Evolutionary conservation across 2,329 filamentous ascomycete genomes (phyloP).

Genomic region (Lasiodiplodia theobromae): DNA sequence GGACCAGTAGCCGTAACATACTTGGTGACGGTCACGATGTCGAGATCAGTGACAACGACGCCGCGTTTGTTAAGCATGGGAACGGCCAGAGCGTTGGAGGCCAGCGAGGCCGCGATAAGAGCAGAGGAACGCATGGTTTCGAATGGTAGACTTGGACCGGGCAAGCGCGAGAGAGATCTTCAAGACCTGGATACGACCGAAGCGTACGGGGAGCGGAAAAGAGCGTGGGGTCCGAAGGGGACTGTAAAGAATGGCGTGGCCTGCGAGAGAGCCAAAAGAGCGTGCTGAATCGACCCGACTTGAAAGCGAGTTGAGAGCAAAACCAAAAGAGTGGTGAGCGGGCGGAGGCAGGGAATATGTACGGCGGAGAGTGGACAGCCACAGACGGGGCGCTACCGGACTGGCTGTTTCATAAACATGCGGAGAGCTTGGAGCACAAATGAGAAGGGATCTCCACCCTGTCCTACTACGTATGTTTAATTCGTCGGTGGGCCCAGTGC

Average conservation of each 20-base stretch:
- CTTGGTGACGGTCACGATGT: slow-evolving; percentile 29
- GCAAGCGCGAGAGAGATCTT: slow-evolving; percentile 22
- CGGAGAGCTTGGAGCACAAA: slow-evolving; percentile 30
- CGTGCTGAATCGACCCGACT: slow-evolving; percentile 23
- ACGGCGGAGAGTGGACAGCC: slow-evolving; percentile 20
- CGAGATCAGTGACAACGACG: slow-evolving; percentile 23
- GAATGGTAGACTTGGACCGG: slow-evolving; percentile 18
- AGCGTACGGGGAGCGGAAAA: slow-evolving; percentile 6
- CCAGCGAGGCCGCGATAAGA: slow-evolving; percentile 29
- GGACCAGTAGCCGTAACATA: slow-evolving; percentile 24
- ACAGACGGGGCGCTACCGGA: slow-evolving; percentile 20
- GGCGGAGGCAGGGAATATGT: slow-evolving; percentile 7
- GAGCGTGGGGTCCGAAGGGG: slow-evolving; percentile 20
- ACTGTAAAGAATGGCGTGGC: slow-evolving; percentile 22
- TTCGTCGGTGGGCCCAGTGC: slow-evolving; percentile 18
- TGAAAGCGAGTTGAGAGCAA: slow-evolving; percentile 21
- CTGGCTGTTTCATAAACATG: slow-evolving; percentile 30
- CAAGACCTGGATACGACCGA: slow-evolving; percentile 26
- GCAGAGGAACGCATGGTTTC: slow-evolving; percentile 28
- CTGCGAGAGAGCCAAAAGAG: slow-evolving; percentile 27
- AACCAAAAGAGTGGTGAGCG: slow-evolving; percentile 7
- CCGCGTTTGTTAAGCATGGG: slow-evolving; percentile 27
- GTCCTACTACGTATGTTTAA: slow-evolving; percentile 26
- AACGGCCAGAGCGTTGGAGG: slow-evolving; percentile 30
- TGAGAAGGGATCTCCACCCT: slow-evolving; percentile 26